A percentile compares a stretch with the other conserved stretches of the same genome.
phyloP scores from a whole-genome alignment of 768 basidiomycete genomes.

The Hirschioporus abietinus region DNA sequence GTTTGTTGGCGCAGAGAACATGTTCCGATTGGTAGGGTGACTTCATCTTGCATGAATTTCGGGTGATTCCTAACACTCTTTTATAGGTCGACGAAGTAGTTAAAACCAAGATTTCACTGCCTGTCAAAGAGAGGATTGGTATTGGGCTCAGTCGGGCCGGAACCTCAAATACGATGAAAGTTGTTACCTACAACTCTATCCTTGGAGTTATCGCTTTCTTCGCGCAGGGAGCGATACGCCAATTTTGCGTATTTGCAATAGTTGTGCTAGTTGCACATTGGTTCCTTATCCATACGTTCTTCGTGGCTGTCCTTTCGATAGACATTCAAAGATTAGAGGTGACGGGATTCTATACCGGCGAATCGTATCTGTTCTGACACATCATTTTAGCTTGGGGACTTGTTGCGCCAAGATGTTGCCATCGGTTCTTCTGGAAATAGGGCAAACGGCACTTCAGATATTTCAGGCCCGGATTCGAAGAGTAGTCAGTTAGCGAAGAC shows the following conservation, averaged over 20 bases:
- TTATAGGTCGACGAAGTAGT: slow-evolving; percentile 77
- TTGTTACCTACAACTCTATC: slow-evolving; percentile 79
- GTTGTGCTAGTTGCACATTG: slow-evolving; percentile 95
- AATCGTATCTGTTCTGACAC: slow-evolving; percentile 8
- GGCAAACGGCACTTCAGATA: background rate
- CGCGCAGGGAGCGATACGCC: slow-evolving; percentile 75
- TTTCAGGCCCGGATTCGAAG: background rate
- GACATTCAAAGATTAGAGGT: slow-evolving; percentile 92
- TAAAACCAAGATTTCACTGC: slow-evolving; percentile 76
- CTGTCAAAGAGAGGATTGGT: slow-evolving; percentile 89
- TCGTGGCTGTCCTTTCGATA: slow-evolving; percentile 89
- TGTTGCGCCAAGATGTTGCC: slow-evolving; percentile 67
- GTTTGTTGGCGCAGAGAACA: slow-evolving; percentile 95
- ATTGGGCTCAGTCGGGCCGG: slow-evolving; percentile 86
- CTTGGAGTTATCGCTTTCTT: slow-evolving; percentile 72
- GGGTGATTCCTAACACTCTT: slow-evolving; percentile 23
- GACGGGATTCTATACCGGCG: slow-evolving; percentile 17
- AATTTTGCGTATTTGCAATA: slow-evolving; percentile 91
- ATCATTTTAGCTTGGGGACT: slow-evolving; percentile 65
- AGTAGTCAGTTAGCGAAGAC: background rate
- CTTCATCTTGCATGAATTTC: slow-evolving; percentile 10
- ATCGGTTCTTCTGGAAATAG: slow-evolving; percentile 35
- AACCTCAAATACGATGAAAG: slow-evolving; percentile 88
- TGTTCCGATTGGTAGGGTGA: slow-evolving; percentile 80
- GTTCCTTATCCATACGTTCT: slow-evolving; percentile 96